Conservation (phyloP, 768 basidiomycete species). For the Tremella fuciformis region DNA sequence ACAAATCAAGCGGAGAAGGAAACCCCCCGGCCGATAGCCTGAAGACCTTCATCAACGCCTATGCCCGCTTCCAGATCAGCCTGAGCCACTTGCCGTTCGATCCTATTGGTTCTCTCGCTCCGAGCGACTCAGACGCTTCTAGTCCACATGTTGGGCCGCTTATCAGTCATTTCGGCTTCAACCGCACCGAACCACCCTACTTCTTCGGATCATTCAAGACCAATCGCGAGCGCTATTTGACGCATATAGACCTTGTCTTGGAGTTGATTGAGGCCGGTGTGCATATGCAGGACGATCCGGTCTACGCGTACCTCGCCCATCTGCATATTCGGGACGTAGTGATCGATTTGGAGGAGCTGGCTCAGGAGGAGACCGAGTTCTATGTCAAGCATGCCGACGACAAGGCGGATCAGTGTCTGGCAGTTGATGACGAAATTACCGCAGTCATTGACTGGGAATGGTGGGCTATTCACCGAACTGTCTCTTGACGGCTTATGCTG, state of each 20-base stretch:
- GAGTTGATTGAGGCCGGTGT: background rate
- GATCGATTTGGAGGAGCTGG: background rate
- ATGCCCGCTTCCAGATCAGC: conserved; percentile 1
- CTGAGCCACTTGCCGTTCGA: background rate
- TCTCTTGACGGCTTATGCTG: background rate
- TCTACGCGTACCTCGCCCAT: background rate
- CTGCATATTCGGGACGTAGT: background rate
- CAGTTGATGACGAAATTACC: background rate
- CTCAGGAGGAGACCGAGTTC: background rate
- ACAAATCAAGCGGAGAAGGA: background rate
- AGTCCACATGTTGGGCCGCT: background rate
- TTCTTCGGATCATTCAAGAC: background rate
- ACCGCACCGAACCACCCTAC: background rate
- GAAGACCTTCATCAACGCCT: background rate
- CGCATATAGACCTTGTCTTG: conserved; percentile 2
- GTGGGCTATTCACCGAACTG: background rate
- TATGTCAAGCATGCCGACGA: background rate
- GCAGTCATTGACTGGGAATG: conserved; percentile 2
- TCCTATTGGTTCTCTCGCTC: background rate
- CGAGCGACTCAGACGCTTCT: background rate
- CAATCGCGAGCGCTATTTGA: conserved; percentile 1
- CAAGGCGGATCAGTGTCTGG: conserved; percentile 2
- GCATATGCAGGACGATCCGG: background rate
- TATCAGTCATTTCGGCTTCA: background rate
- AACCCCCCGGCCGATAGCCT: background rate